Evolutionary conservation across 306 rosid genomes (phyloP).

Genomic region (Myrica gale): DNA sequence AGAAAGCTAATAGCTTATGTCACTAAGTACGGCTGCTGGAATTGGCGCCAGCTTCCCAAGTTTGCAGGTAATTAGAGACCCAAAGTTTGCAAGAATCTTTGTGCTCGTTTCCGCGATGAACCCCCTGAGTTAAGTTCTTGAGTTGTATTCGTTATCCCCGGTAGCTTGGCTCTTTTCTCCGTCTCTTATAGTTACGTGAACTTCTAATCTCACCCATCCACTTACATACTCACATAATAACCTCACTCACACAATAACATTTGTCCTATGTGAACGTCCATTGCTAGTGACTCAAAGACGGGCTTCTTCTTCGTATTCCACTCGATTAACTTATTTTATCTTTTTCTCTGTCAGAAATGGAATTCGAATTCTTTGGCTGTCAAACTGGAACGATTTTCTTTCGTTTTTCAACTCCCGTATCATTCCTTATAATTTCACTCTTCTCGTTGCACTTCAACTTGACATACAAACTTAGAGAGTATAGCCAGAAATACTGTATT

Average conservation of each 20-base stretch:
- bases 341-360: not conserved
- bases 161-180: not conserved
- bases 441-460: not conserved
- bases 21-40: conserved; percentile 74
- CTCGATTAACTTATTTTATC: not conserved
- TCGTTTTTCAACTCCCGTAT: not conserved
- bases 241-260: no score
- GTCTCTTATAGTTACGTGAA: not conserved
- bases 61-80: conserved; percentile 62
- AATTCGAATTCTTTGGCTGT: not conserved
- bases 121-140: not conserved
- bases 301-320: not conserved
- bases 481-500: not conserved
- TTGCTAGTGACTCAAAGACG: not conserved
- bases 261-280: not conserved
- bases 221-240: no score
- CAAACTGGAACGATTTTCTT: not conserved
- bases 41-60: conserved; percentile 91
- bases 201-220: no score
- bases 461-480: not conserved
- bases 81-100: not conserved
- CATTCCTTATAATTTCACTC: not conserved
- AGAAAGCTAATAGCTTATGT: conserved; percentile 68
- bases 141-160: not conserved
- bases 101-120: not conserved